phyloP scores from a whole-genome alignment of 1,284 basidiomycete genomes.

The Ceratobasidium sp. region DNA sequence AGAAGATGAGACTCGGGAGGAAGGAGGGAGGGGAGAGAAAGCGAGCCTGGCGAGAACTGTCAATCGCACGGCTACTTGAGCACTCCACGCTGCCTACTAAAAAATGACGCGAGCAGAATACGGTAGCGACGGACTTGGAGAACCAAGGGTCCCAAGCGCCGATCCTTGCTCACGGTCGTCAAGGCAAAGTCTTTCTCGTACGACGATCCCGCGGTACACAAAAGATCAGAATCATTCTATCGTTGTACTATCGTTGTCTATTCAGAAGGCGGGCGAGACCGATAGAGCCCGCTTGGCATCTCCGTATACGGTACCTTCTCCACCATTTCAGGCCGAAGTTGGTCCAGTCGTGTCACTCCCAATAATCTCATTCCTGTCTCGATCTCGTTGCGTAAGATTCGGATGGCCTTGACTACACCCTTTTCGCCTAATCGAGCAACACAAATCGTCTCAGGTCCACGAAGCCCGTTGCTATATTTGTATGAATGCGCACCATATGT shows the following conservation, averaged over 20 bases:
- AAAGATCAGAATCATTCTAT: slow-evolving; percentile 23
- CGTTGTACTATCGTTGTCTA: slow-evolving; percentile 21
- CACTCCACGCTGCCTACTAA: slow-evolving; percentile 8
- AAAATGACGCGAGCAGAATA: slow-evolving; percentile 9
- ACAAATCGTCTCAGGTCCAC: slow-evolving; percentile 19
- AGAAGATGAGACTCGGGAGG: slow-evolving; percentile 4
- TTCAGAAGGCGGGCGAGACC: slow-evolving; percentile 17
- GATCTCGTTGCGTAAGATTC: slow-evolving; percentile 56
- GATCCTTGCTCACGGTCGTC: neutral
- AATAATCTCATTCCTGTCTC: slow-evolving; percentile 58
- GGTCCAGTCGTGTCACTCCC: slow-evolving; percentile 53
- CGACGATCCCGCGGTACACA: slow-evolving; percentile 10
- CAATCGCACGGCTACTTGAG: slow-evolving; percentile 1
- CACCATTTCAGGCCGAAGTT: slow-evolving; percentile 60
- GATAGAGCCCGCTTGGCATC: slow-evolving; percentile 31
- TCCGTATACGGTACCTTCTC: slow-evolving; percentile 29
- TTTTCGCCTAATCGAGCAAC: slow-evolving; percentile 50
- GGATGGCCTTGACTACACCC: slow-evolving; percentile 56
- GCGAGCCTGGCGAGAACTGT: neutral
- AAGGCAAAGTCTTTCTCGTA: slow-evolving; percentile 19
- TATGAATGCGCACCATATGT: slow-evolving; percentile 50
- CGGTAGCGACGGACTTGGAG: slow-evolving; percentile 6
- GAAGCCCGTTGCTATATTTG: neutral
- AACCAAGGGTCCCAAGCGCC: neutral
- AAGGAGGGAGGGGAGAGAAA: slow-evolving; percentile 1